Evolutionary conservation across 768 basidiomycete genomes (phyloP).

Genomic region (Phlebiopsis gigantea): DNA sequence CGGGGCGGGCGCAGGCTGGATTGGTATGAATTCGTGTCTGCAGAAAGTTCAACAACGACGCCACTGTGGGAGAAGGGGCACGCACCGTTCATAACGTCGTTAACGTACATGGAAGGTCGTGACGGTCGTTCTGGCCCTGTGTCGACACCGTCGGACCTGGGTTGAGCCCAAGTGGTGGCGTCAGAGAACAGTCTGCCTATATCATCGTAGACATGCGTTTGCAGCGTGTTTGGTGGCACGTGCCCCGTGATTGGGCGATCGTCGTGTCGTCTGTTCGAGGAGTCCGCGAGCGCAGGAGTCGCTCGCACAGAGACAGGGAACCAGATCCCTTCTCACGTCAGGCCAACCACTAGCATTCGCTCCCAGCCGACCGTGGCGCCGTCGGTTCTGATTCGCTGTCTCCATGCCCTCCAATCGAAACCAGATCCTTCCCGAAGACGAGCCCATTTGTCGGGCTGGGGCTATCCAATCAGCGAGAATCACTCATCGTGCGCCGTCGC

Average conservation of each 20-base stretch:
- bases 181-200: constrained; percentile 12
- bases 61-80: neutral
- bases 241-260: constrained; percentile 12
- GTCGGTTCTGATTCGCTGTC: neutral
- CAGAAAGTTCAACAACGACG: neutral
- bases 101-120: constrained; percentile 14
- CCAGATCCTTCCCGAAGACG: neutral
- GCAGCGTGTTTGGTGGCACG: constrained; percentile 25
- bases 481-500: too few relatives aligned
- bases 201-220: constrained; percentile 22
- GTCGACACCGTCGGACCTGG: constrained; percentile 7
- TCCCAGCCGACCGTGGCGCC: neutral
- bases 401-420: neutral
- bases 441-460: neutral
- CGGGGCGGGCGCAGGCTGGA: constrained; percentile 4
- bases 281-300: neutral
- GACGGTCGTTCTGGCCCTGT: constrained; percentile 1
- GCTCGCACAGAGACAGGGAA: neutral
- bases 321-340: neutral
- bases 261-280: neutral
- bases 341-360: neutral
- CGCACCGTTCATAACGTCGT: constrained; percentile 15
- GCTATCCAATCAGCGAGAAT: too few relatives aligned
- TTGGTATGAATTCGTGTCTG: constrained; percentile 10
- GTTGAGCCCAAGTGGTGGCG: neutral